A percentile compares a stretch with the other conserved stretches of the same genome.
Evolutionary conservation across 163 green algal species (phyloP).

Genomic region (Scenedesmus sp.): DNA sequence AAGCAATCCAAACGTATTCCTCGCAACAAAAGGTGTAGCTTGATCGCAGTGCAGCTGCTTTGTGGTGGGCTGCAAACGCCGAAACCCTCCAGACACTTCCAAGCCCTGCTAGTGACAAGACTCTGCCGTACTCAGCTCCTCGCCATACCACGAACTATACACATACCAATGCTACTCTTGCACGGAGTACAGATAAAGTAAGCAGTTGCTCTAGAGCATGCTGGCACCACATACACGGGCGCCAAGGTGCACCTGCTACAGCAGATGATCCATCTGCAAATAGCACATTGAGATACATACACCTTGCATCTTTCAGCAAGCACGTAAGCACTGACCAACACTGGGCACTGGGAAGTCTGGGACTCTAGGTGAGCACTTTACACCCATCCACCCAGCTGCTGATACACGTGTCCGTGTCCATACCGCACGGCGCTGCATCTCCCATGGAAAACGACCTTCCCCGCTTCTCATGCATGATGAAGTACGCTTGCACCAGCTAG

Average conservation of each 20-base stretch:
- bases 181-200: background rate
- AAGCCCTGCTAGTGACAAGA: conserved; percentile 13
- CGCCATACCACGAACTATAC: background rate
- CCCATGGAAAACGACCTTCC: background rate
- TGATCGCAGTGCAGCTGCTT: background rate
- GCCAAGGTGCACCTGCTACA: background rate
- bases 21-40: background rate
- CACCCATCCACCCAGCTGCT: background rate
- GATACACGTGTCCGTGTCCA: too few species aligned
- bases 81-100: conserved; percentile 23
- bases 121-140: background rate
- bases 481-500: background rate
- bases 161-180: background rate
- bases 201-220: background rate
- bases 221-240: background rate
- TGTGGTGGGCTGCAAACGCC: conserved; percentile 16
- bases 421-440: background rate
- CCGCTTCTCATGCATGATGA: background rate
- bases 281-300: background rate
- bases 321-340: background rate
- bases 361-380: background rate
- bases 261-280: background rate
- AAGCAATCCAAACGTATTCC: background rate
- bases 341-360: background rate
- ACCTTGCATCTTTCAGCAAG: background rate